Base-by-base conservation (phyloP, 2,329 filamentous ascomycete species). In the Calonectria henricotiae region DNA sequence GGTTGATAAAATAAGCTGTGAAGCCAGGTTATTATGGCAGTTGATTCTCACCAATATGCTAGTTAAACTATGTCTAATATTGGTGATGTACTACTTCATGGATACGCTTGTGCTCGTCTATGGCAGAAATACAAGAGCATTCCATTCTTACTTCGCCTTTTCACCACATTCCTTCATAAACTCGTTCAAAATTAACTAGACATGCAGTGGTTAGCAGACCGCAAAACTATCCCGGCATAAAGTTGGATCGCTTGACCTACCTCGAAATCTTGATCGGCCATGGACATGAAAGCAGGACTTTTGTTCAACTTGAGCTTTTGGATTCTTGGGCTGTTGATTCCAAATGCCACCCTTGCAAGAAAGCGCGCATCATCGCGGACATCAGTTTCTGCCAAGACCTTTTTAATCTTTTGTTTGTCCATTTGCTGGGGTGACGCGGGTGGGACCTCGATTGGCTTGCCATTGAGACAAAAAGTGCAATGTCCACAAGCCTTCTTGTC, bases 271-370 rank as follows among this genome's bases (percentile, higher is more conserved):
- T 89, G 87, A 67, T 89, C 84, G 30, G 83, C 85, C 81, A 91
- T 83, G 4, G 86, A 88, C 54, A 85, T 86, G 75, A 90, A 91
- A 0, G 87, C 82, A 0, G 70, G 39, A 8, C 77, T 77, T 62
- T 81, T 86, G 13, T 84, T 81, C 37, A 91, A 73, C 75, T 86
- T 88, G 63, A 89, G 76, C 43, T 81, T 78, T 5, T 80, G 83
- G 0, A 89, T 83, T 1, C 89, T 80, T 0, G 90, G 90, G 73
- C 88, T 91, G 51, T 82, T 83, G 75, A 92, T 91, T 0, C 90
- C 90, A 76, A 91, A 92, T 0, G 89, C 90, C 4, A 92, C 80
- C 23, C 87, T 84, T 0, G 90, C 88, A 32, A 92, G 80, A 72
- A 90, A 88, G 13, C 89, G 80, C 2, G 90, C 83, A 75, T 92